These are phyloP conservation scores for Fusarium sp. DNA, from an alignment of 2,329 filamentous ascomycete genomes.

Conservation along the genomic window DNA sequence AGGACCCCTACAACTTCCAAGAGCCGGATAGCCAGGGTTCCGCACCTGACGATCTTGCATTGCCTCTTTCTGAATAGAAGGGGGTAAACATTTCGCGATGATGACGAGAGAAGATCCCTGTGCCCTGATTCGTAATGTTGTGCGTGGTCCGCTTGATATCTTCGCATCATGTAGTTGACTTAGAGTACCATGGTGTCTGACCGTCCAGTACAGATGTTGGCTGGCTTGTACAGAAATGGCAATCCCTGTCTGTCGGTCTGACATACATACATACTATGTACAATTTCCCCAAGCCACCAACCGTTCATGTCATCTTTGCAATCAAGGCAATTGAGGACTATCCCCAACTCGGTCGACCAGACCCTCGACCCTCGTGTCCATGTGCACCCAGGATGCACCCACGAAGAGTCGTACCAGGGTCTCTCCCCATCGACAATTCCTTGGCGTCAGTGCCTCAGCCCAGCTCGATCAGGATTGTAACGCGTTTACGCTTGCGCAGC, in stretches of 20 bases:
- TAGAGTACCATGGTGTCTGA: background rate
- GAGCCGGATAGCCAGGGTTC: slow-evolving; percentile 24
- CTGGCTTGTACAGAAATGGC: background rate
- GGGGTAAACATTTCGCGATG: background rate
- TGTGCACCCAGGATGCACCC: slow-evolving; percentile 34
- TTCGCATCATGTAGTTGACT: slow-evolving; percentile 13
- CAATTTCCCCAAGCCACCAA: slow-evolving; percentile 32
- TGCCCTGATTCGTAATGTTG: background rate
- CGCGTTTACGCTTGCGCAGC: slow-evolving; percentile 38
- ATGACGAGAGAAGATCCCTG: slow-evolving; percentile 15
- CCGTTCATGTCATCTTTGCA: slow-evolving; percentile 31
- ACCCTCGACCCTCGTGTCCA: slow-evolving; percentile 29
- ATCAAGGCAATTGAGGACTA: slow-evolving; percentile 40
- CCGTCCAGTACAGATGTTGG: background rate
- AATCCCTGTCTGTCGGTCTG: slow-evolving; percentile 33
- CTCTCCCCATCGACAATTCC: slow-evolving; percentile 10
- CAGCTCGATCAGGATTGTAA: slow-evolving; percentile 29
- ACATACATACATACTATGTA: slow-evolving; percentile 12
- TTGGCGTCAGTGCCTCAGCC: slow-evolving; percentile 29
- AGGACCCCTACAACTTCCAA: slow-evolving; percentile 10
- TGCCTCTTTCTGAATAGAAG: slow-evolving; percentile 5
- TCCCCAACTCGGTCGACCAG: slow-evolving; percentile 33
- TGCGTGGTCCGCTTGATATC: background rate
- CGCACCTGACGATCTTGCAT: slow-evolving; percentile 17
- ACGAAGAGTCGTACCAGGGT: slow-evolving; percentile 25